Evolutionary conservation across 2,329 filamentous ascomycete genomes (phyloP).

Genomic region (Pezicula radicicola): DNA sequence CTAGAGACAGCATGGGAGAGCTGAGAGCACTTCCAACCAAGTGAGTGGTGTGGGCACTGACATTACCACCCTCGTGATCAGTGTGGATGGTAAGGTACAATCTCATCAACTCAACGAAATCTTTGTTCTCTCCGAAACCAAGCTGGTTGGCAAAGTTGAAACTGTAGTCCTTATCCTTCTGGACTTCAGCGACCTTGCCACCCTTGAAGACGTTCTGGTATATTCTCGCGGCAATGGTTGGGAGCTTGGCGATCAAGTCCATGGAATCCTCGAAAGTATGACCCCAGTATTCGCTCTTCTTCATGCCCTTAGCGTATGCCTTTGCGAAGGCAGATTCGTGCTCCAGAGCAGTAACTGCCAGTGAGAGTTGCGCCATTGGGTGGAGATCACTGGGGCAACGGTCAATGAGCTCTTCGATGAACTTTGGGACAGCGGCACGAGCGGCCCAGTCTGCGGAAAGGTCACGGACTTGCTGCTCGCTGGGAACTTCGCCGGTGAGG

Average conservation of each 20-base stretch:
- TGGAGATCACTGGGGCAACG: slow-evolving; percentile 98
- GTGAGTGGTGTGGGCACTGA: slow-evolving; percentile 97
- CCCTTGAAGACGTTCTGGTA: slow-evolving; percentile 99
- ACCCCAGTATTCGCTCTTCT: slow-evolving; percentile 99
- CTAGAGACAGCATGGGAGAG: slow-evolving; percentile 95
- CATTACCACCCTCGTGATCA: slow-evolving; percentile 99
- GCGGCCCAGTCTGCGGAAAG: slow-evolving; percentile 99
- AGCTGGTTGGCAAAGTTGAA: slow-evolving; percentile 99
- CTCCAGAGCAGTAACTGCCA: slow-evolving; percentile 97
- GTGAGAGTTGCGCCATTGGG: slow-evolving; percentile 99
- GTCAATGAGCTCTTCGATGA: slow-evolving; percentile 99
- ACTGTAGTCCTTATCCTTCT: slow-evolving; percentile 99
- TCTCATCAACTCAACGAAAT: slow-evolving; percentile 98
- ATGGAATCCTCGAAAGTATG: slow-evolving; percentile 99
- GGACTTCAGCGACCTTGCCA: slow-evolving; percentile 90
- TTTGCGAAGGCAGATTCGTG: slow-evolving; percentile 97
- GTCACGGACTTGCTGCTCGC: slow-evolving; percentile 96
- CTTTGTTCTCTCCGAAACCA: slow-evolving; percentile 88
- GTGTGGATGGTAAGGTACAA: slow-evolving; percentile 99
- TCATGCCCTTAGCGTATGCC: slow-evolving; percentile 97
- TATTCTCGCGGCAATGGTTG: slow-evolving; percentile 96
- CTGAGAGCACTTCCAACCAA: slow-evolving; percentile 94
- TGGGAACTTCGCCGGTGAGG: slow-evolving; percentile 94
- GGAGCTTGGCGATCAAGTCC: slow-evolving; percentile 99
- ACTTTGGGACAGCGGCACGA: slow-evolving; percentile 94